phyloP scores from a whole-genome alignment of 2,329 filamentous ascomycete genomes.

The Paecilomyces fulvus region DNA sequence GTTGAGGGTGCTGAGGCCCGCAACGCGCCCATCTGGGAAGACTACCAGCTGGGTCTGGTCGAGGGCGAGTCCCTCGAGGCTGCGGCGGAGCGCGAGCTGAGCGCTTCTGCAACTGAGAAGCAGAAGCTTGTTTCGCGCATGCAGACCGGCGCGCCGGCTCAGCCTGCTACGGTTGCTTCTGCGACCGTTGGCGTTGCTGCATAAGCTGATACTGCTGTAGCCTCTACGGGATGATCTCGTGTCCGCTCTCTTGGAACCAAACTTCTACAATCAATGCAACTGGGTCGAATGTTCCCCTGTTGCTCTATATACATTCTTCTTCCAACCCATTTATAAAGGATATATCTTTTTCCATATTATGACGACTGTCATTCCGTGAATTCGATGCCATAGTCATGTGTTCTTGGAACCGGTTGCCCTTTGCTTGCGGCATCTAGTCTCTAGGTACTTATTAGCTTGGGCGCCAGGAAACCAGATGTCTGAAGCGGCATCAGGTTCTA shows the following conservation, averaged over 20 bases:
- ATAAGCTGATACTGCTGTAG: constrained; percentile 9
- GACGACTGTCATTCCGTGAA: not conserved
- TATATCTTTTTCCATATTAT: not conserved
- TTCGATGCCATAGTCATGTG: not conserved
- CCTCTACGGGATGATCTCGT: not conserved
- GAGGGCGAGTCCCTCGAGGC: constrained; percentile 53
- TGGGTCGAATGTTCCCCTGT: not conserved
- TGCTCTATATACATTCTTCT: not conserved
- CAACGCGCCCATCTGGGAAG: constrained; percentile 77
- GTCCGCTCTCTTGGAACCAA: not conserved
- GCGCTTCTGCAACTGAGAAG: constrained; percentile 9
- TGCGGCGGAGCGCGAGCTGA: constrained; percentile 40
- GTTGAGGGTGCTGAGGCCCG: constrained; percentile 53
- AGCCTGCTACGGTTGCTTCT: constrained; percentile 14
- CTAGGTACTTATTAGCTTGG: too few relatives aligned
- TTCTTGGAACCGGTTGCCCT: not conserved
- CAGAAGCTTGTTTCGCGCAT: constrained; percentile 4
- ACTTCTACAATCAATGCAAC: not conserved
- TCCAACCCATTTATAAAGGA: not conserved
- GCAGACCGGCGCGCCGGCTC: constrained; percentile 8
- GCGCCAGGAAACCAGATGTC: too few relatives aligned
- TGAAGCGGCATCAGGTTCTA: too few relatives aligned
- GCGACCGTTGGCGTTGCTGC: constrained; percentile 21
- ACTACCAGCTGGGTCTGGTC: constrained; percentile 69
- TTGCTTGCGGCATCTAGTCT: not conserved